Conservation (phyloP, 2,329 filamentous ascomycete species). For the Penicillium sclerotiorum region DNA sequence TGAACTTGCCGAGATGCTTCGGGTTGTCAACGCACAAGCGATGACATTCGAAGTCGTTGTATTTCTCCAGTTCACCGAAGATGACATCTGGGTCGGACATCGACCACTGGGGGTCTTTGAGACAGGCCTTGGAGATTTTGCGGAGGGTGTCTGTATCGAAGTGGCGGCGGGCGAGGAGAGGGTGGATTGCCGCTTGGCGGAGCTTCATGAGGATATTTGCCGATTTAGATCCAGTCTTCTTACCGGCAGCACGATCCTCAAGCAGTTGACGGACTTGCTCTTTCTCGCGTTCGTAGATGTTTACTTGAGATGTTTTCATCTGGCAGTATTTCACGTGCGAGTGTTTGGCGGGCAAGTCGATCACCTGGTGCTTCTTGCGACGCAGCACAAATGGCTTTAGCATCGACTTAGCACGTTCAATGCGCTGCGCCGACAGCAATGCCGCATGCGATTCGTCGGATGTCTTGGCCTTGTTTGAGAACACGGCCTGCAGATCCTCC, state of each 20-base stretch:
- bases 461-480: constrained; percentile 87
- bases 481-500: constrained; percentile 81
- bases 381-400: constrained; percentile 94
- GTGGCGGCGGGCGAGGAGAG: constrained; percentile 79
- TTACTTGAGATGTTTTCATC: constrained; percentile 71
- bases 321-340: constrained; percentile 78
- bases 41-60: constrained; percentile 66
- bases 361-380: constrained; percentile 87
- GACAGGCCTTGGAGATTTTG: constrained; percentile 75
- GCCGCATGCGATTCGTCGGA: constrained; percentile 73
- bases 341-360: constrained; percentile 81
- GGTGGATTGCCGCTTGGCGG: constrained; percentile 89
- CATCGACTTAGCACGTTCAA: constrained; percentile 84
- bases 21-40: constrained; percentile 59
- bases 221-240: constrained; percentile 57
- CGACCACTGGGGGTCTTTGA: constrained; percentile 65
- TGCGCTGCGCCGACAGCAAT: constrained; percentile 82
- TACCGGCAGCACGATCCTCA: constrained; percentile 60
- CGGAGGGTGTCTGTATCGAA: constrained; percentile 75
- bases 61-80: constrained; percentile 56
- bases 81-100: constrained; percentile 56
- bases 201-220: constrained; percentile 83
- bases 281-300: constrained; percentile 73
- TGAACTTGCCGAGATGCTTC: constrained; percentile 56
- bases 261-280: constrained; percentile 63